Base-by-base conservation (phyloP, 805 yeast species). In the Lipomyces anomalus region DNA sequence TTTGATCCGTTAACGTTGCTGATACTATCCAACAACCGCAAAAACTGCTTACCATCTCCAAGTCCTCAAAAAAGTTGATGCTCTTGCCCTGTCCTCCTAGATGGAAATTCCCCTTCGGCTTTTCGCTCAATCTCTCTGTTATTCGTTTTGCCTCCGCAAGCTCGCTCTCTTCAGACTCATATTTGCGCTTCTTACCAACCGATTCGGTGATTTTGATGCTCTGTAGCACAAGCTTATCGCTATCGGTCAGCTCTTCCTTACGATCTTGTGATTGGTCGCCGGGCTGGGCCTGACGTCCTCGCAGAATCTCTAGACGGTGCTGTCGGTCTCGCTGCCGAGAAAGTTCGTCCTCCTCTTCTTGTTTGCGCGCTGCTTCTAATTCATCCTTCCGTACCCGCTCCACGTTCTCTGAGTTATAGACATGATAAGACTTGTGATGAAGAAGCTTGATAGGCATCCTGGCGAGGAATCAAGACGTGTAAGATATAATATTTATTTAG, bases 361-460 rank as follows among this genome's bases (percentile, higher is more conserved):
- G 38, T 22, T 21, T 30, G 24, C 13, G 51, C 11, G 52, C 48
- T 11, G 69, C 65, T 28, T 54, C 53, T 32, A 48, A 60, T 38
- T 53, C 58, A 37, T 56, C 62, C 16, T 58, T 50, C 20, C 53
- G 37, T 1, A 60, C 63, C 17, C 60, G 50, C 38, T 56, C 63
- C 13, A 59, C 52, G 32, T 60, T 60, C 21, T 38, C 48, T n/a
- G 46, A 21, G 23, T 52, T 55, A 50, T 58, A 52, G 11, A 60
- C 63, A 54, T 60, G 57, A 42, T 59, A 59, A 30, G 63, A 60
- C 44, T 59, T 59, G 44, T 59, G 63, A 30, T 55, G 50, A 7
- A 59, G 54, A 18, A 59, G 47, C 35, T 59, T 60, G 9, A 60
- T 35, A 28, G 62, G 62, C 63, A 59, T 59, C 6, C 3, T 28